Percentiles rank a stretch among this genome's conserved stretches.
phyloP scores from a whole-genome alignment of 2,329 filamentous ascomycete species.

The Fusarium verrucosum region DNA sequence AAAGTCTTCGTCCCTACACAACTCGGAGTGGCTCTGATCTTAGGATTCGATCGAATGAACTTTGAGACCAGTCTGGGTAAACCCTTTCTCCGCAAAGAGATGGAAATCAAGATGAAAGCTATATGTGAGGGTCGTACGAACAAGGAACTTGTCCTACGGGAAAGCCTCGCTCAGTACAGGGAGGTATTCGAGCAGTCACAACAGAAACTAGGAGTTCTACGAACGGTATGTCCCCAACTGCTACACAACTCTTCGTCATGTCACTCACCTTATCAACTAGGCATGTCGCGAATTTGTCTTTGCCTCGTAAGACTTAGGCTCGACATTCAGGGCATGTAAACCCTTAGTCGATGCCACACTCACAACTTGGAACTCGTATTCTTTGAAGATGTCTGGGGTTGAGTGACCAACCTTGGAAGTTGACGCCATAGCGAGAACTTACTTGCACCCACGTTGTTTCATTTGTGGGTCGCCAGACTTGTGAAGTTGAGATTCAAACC shows the following conservation, averaged over 20 bases:
- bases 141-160: conserved; percentile 76
- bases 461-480: conserved; percentile 31
- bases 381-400: conserved; percentile 19
- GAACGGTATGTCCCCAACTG: conserved; percentile 60
- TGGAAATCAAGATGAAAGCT: conserved; percentile 96
- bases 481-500: conserved; percentile 15
- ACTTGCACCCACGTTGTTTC: conserved; percentile 27
- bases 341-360: conserved; percentile 43
- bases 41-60: conserved; percentile 94
- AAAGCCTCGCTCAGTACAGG: conserved; percentile 87
- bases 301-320: conserved; percentile 22
- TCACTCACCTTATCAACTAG: conserved; percentile 41
- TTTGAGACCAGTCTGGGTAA: conserved; percentile 93
- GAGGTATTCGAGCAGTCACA: conserved; percentile 85
- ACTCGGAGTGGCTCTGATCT: conserved; percentile 88
- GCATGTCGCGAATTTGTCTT: conserved; percentile 53
- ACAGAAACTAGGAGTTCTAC: conserved; percentile 75
- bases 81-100: conserved; percentile 95
- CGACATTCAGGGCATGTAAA: conserved; percentile 37
- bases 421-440: conserved; percentile 28
- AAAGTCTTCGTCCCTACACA: conserved; percentile 94
- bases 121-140: conserved; percentile 90
- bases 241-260: conserved; percentile 1
- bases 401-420: conserved; percentile 30
- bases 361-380: conserved; percentile 21